Evolutionary conservation across 1,284 basidiomycete genomes (phyloP).

Genomic region (Schizophyllum commune): DNA sequence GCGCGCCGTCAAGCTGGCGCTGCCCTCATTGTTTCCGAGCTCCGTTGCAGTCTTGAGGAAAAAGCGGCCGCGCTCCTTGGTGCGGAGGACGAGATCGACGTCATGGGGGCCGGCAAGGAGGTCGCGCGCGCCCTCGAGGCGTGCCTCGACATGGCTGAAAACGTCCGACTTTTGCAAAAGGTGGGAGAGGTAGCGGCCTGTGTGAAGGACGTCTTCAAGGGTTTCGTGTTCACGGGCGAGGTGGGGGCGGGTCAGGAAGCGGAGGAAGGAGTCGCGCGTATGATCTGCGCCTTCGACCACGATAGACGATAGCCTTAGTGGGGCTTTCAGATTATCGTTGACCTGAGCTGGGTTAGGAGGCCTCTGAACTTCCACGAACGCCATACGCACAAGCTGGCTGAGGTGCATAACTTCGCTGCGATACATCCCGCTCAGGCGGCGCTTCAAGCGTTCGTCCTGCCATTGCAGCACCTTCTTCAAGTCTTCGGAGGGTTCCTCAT

Average conservation of each 20-base stretch:
- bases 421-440: conserved; percentile 69
- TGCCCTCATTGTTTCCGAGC: conserved; percentile 91
- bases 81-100: conserved; percentile 80
- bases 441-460: conserved; percentile 65
- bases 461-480: conserved; percentile 53
- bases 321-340: conserved; percentile 52
- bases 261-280: conserved; percentile 78
- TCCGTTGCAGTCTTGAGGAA: conserved; percentile 88
- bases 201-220: conserved; percentile 60
- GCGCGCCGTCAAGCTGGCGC: conserved; percentile 76
- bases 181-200: conserved; percentile 58
- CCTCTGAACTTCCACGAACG: background rate
- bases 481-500: conserved; percentile 42
- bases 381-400: conserved; percentile 56
- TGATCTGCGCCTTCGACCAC: conserved; percentile 71
- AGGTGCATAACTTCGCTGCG: conserved; percentile 64
- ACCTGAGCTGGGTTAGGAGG: conserved; percentile 35
- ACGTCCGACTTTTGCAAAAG: conserved; percentile 67
- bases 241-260: conserved; percentile 66
- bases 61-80: conserved; percentile 73
- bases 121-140: conserved; percentile 59
- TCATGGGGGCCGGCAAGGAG: conserved; percentile 55
- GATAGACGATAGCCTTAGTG: conserved; percentile 62
- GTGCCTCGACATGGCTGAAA: conserved; percentile 66
- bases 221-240: conserved; percentile 23